These are phyloP conservation scores for Abrus pulchellus DNA, from an alignment of 306 rosid genomes.

Conservation along the genomic window DNA sequence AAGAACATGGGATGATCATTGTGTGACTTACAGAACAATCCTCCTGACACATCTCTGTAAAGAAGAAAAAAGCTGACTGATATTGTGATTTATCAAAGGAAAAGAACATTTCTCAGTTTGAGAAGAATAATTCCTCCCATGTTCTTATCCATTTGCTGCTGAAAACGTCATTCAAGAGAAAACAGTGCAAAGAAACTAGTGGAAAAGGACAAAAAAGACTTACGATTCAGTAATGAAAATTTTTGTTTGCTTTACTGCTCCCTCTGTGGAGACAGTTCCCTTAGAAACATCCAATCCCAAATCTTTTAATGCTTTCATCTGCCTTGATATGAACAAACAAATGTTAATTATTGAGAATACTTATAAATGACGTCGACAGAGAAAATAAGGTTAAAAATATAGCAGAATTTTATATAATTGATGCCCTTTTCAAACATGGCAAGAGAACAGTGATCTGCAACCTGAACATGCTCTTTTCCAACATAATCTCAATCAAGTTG, in stretches of 20 bases:
- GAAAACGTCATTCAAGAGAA: constrained; percentile 15
- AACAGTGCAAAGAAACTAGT: constrained; percentile 29
- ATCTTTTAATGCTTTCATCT: constrained; percentile 90
- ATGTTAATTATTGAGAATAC: constrained; percentile 30
- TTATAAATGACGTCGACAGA: constrained; percentile 25
- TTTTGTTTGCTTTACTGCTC: constrained; percentile 77
- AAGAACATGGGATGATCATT: neutral
- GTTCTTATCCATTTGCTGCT: constrained; percentile 12
- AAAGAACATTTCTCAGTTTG: neutral
- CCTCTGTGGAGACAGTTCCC: constrained; percentile 88
- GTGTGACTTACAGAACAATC: neutral
- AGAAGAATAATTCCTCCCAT: neutral
- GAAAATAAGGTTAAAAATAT: constrained; percentile 29
- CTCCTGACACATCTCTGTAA: neutral
- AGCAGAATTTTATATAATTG: constrained; percentile 1
- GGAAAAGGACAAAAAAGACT: constrained; percentile 47
- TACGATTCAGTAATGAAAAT: constrained; percentile 78
- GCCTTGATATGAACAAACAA: constrained; percentile 51
- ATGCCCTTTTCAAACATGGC: constrained; percentile 12
- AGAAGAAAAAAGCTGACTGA: neutral
- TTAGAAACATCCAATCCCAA: constrained; percentile 94
- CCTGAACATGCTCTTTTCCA: constrained; percentile 19
- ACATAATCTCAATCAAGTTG: constrained; percentile 40
- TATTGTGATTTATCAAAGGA: constrained; percentile 19
- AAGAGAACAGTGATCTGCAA: constrained; percentile 17